Percentiles rank a stretch among this genome's conserved stretches.
Conservation (phyloP, 1,284 basidiomycete species). For the Chondrostereum purpureum region DNA sequence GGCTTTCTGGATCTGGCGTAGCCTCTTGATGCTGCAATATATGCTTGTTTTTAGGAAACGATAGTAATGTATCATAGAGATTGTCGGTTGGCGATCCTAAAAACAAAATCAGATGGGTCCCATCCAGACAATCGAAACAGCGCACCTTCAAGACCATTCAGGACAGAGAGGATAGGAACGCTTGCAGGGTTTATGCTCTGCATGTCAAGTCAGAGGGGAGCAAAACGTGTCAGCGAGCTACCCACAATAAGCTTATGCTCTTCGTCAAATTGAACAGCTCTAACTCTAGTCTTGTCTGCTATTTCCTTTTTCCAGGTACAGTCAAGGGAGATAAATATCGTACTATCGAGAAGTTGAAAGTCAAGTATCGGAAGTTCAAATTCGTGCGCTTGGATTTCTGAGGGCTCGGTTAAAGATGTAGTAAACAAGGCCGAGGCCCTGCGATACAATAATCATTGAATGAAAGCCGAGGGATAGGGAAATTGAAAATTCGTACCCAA, state of each 20-base stretch:
- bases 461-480: slow-evolving; percentile 5
- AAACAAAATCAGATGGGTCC: too few species aligned
- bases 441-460: neutral
- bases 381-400: slow-evolving; percentile 37
- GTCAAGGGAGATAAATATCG: slow-evolving; percentile 48
- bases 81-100: slow-evolving; percentile 37
- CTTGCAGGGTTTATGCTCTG: slow-evolving; percentile 7
- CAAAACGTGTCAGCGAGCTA: slow-evolving; percentile 29
- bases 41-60: slow-evolving; percentile 58
- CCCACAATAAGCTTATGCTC: slow-evolving; percentile 20
- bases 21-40: slow-evolving; percentile 36
- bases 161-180: slow-evolving; percentile 44
- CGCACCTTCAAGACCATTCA: too few species aligned
- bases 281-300: slow-evolving; percentile 16
- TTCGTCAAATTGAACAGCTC: slow-evolving; percentile 19
- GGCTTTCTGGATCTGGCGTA: slow-evolving; percentile 16
- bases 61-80: slow-evolving; percentile 51
- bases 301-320: slow-evolving; percentile 26
- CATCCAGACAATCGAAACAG: too few species aligned
- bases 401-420: slow-evolving; percentile 18
- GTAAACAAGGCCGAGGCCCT: slow-evolving; percentile 67
- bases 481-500: slow-evolving; percentile 48
- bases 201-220: slow-evolving; percentile 1
- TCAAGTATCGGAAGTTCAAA: slow-evolving; percentile 54
- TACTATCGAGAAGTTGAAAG: slow-evolving; percentile 38